Percentiles rank a stretch among this genome's conserved stretches.
Conservation (phyloP, 208 protist genomes). For the Leptomonas seymouri region DNA sequence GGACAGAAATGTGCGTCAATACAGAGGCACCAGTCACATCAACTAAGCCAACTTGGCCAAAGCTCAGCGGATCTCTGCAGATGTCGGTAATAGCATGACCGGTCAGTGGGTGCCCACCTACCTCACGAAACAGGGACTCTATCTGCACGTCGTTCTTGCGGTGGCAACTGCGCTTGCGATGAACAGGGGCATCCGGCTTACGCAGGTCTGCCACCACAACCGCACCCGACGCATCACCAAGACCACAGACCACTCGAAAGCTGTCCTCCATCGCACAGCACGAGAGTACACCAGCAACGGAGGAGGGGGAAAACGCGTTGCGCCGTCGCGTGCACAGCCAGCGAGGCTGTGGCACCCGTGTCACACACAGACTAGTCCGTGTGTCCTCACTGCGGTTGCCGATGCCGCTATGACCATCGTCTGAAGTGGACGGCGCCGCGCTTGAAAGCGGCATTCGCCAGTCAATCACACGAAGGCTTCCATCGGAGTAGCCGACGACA, state of each 20-base stretch:
- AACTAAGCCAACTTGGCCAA: slow-evolving; percentile 56
- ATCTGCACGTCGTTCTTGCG: neutral
- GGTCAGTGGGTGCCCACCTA: slow-evolving; percentile 31
- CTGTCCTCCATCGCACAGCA: slow-evolving; percentile 56
- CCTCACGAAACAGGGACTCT: slow-evolving; percentile 15
- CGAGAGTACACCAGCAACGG: slow-evolving; percentile 55
- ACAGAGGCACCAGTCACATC: slow-evolving; percentile 44
- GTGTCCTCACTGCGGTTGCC: neutral
- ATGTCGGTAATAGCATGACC: slow-evolving; percentile 53
- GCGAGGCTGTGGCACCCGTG: slow-evolving; percentile 41
- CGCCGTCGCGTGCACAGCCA: slow-evolving; percentile 30
- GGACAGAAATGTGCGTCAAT: slow-evolving; percentile 32
- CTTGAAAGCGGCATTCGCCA: slow-evolving; percentile 42
- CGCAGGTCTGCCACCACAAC: slow-evolving; percentile 72
- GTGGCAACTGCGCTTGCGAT: slow-evolving; percentile 5
- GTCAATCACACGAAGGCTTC: slow-evolving; percentile 61
- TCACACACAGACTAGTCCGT: neutral
- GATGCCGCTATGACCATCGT: neutral
- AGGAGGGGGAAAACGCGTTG: slow-evolving; percentile 11
- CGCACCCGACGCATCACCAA: slow-evolving; percentile 54
- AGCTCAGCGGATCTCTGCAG: slow-evolving; percentile 20
- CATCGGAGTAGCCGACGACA: slow-evolving; percentile 72
- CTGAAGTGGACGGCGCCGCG: neutral
- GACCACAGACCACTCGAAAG: slow-evolving; percentile 68
- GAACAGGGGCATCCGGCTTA: slow-evolving; percentile 13